Percentiles rank a stretch among this genome's conserved stretches.
Evolutionary conservation across 805 yeast species (phyloP).

Genomic region (Lachancea thermotolerans): DNA sequence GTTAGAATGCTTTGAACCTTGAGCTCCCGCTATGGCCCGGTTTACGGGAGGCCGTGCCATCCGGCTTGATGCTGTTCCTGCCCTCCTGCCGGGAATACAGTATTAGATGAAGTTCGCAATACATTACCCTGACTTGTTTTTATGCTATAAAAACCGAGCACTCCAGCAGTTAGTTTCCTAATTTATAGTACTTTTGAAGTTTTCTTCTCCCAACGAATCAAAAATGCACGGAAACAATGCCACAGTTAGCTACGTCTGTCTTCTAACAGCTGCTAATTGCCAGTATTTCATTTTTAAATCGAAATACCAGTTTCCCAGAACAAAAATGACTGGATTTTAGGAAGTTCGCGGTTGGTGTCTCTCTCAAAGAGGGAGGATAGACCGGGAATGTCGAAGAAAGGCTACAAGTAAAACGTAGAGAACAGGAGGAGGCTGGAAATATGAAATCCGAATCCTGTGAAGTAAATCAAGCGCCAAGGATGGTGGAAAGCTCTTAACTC

Average conservation of each 20-base stretch:
- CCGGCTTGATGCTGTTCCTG: neutral
- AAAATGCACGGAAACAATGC: conserved; percentile 34
- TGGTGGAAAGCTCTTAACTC: neutral
- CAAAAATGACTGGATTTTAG: conserved; percentile 30
- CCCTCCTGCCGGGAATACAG: neutral
- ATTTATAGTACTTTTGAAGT: neutral
- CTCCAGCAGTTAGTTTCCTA: neutral
- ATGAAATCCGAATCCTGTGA: neutral
- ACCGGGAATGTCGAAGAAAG: conserved; percentile 35
- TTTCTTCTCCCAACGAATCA: conserved; percentile 23
- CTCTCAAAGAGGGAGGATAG: conserved; percentile 23
- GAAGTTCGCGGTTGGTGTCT: conserved; percentile 34
- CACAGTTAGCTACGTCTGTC: conserved; percentile 34
- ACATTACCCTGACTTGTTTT: neutral
- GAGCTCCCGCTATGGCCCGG: too few species aligned
- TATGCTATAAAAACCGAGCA: neutral
- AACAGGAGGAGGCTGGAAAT: neutral
- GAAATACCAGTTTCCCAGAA: conserved; percentile 35
- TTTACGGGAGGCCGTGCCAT: too few species aligned
- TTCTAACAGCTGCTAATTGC: conserved; percentile 34
- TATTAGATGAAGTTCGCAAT: neutral
- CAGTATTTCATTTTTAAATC: conserved; percentile 29
- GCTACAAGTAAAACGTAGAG: conserved; percentile 22
- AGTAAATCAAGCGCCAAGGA: neutral
- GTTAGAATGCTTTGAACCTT: neutral